Percentiles rank a stretch among this genome's conserved stretches.
Evolutionary conservation across 768 basidiomycete genomes (phyloP).

Genomic region (Amanita exitialis): DNA sequence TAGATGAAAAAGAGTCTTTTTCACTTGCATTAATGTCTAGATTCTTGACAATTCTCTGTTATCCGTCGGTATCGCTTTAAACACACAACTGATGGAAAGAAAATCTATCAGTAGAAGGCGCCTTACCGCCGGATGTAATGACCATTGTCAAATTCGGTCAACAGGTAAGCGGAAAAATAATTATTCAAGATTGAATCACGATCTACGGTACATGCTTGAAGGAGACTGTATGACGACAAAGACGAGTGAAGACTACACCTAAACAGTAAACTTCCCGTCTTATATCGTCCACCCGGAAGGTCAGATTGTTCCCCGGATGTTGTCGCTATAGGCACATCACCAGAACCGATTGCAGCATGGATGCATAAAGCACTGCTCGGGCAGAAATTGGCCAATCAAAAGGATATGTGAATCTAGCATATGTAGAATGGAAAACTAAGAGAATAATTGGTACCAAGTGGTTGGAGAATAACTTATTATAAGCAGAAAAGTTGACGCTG

Average conservation of each 20-base stretch:
- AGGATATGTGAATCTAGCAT: too few relatives aligned
- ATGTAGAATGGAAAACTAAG: background rate
- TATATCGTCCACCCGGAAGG: slow-evolving; percentile 38
- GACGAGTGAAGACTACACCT: slow-evolving; percentile 21
- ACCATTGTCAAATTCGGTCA: background rate
- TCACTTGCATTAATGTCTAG: too few relatives aligned
- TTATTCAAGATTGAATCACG: background rate
- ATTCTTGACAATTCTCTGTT: too few relatives aligned
- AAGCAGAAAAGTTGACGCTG: too few relatives aligned
- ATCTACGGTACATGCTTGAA: slow-evolving; percentile 20
- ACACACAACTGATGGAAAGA: too few relatives aligned
- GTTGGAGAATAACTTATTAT: too few relatives aligned
- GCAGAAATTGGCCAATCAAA: slow-evolving; percentile 57
- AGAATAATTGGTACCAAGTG: background rate
- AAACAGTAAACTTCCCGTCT: slow-evolving; percentile 24
- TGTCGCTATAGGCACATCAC: slow-evolving; percentile 59
- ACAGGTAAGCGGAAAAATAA: background rate
- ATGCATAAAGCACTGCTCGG: slow-evolving; percentile 53
- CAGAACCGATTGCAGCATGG: slow-evolving; percentile 73
- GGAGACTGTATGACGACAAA: slow-evolving; percentile 12
- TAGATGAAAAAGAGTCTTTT: too few relatives aligned
- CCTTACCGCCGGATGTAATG: too few relatives aligned
- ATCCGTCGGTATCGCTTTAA: too few relatives aligned
- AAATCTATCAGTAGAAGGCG: too few relatives aligned
- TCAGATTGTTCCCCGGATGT: slow-evolving; percentile 41